Percentiles rank a stretch among this genome's conserved stretches.
phyloP scores from a whole-genome alignment of 768 basidiomycete genomes.

The Kwoniella shandongensis region DNA sequence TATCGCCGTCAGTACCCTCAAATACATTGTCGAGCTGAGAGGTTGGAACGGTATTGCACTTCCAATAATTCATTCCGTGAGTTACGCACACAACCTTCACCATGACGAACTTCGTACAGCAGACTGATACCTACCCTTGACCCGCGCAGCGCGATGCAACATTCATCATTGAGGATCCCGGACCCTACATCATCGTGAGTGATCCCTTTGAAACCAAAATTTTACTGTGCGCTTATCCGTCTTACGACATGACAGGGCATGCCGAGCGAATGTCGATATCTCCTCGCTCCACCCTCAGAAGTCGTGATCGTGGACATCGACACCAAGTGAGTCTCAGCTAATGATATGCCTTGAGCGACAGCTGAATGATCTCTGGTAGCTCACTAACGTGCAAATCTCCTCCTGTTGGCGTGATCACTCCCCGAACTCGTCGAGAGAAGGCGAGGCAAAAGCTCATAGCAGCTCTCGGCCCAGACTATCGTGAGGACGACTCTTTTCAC shows the following conservation, averaged over 20 bases:
- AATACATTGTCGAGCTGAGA: conserved; percentile 85
- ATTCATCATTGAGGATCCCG: conserved; percentile 92
- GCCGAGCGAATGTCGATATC: conserved; percentile 78
- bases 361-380: conserved; percentile 54
- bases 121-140: too few species aligned
- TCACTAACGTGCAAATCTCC: conserved; percentile 69
- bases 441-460: conserved; percentile 27
- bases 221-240: conserved; percentile 1
- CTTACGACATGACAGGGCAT: conserved; percentile 56
- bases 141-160: conserved; percentile 69
- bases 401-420: conserved; percentile 64
- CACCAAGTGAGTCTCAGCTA: conserved; percentile 52
- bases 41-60: conserved; percentile 90
- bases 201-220: not conserved
- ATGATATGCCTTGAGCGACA: not conserved
- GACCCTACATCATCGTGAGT: conserved; percentile 84
- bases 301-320: conserved; percentile 85
- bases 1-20: conserved; percentile 77
- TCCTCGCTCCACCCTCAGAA: conserved; percentile 71
- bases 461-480: conserved; percentile 28
- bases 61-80: conserved; percentile 54
- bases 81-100: too few species aligned
- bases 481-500: conserved; percentile 58
- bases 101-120: not conserved
- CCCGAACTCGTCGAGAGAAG: conserved; percentile 37